Percentiles rank a stretch among this genome's conserved stretches.
Conservation (phyloP, 1,284 basidiomycete species). For the Xerocomus amazonicus region DNA sequence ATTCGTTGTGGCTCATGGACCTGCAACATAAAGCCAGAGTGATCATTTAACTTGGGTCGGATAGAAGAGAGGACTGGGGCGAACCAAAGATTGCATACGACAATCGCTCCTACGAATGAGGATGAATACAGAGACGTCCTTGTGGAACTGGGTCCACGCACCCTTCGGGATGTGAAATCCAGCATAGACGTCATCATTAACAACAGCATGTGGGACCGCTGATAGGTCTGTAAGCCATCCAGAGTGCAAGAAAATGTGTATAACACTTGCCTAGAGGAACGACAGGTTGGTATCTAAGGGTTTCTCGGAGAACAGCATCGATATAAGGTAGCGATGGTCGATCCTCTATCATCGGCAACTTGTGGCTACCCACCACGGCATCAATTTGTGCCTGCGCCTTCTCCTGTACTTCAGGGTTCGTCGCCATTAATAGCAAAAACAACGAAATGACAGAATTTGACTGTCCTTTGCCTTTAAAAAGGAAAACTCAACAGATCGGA, state of each 20-base stretch:
- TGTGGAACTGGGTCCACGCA: not conserved
- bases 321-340: conserved; percentile 30
- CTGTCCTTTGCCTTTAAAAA: conserved; percentile 6
- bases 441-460: conserved; percentile 20
- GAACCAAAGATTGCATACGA: conserved; percentile 25
- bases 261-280: conserved; percentile 9
- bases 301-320: conserved; percentile 29
- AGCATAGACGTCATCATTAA: conserved; percentile 23
- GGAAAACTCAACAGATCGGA: not conserved
- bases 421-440: conserved; percentile 35
- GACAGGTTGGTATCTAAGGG: conserved; percentile 6
- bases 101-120: conserved; percentile 10
- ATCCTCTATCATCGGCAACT: conserved; percentile 32
- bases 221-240: not conserved
- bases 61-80: not conserved
- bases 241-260: not conserved
- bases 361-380: conserved; percentile 22
- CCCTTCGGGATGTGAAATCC: conserved; percentile 26
- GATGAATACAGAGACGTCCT: not conserved
- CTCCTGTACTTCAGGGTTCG: conserved; percentile 29
- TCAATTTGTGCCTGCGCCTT: conserved; percentile 34
- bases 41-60: not conserved
- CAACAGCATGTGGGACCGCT: conserved; percentile 22
- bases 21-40: conserved; percentile 4
- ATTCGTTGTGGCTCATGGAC: conserved; percentile 23